phyloP scores from a whole-genome alignment of 2,329 filamentous ascomycete genomes.

The Podosphaera aphanis region DNA sequence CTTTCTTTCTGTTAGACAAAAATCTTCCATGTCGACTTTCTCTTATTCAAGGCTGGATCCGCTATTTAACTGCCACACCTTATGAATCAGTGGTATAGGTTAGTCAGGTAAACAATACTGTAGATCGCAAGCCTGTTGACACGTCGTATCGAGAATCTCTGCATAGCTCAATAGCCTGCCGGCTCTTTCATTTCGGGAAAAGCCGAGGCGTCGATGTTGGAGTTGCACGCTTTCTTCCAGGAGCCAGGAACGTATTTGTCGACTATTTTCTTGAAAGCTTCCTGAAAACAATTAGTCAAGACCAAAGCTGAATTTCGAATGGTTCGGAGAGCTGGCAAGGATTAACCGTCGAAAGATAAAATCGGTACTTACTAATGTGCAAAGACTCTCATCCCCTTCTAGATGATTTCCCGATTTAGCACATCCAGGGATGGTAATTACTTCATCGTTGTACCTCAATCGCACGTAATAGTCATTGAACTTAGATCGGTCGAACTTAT shows the following conservation, averaged over 20 bases:
- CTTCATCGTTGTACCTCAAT: conserved; percentile 70
- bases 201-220: conserved; percentile 25
- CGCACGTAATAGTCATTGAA: conserved; percentile 68
- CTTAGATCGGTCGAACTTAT: conserved; percentile 29
- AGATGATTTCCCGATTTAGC: conserved; percentile 55
- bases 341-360: no score
- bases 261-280: conserved; percentile 77
- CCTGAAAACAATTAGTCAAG: conserved; percentile 20
- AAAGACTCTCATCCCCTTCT: conserved; percentile 68
- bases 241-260: conserved; percentile 69
- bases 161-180: conserved; percentile 12
- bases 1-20: conserved; percentile 2
- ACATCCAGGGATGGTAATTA: conserved; percentile 67
- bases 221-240: conserved; percentile 44
- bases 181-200: conserved; percentile 14
- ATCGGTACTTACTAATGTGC: conserved; percentile 46
- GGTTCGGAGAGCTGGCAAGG: no score
- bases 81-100: no score
- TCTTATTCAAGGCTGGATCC: no score
- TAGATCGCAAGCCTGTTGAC: neutral
- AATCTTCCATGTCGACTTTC: no score
- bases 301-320: no score
- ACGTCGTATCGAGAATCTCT: neutral
- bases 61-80: no score
- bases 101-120: no score